These are phyloP conservation scores for Pythium brassicae DNA, from an alignment of 352 stramenopile species.

Conservation along the genomic window DNA sequence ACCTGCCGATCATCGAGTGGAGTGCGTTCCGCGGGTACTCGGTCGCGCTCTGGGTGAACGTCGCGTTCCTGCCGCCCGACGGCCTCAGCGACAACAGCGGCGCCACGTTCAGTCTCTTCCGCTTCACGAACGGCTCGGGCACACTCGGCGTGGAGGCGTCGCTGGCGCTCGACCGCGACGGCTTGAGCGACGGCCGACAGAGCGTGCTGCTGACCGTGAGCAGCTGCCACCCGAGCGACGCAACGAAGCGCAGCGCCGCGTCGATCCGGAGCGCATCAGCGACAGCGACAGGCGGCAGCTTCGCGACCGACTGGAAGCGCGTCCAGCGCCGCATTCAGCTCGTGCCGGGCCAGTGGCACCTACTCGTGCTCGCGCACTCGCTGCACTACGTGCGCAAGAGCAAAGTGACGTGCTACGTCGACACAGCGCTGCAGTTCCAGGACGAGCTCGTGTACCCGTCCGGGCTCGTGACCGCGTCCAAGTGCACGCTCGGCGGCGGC, in stretches of 20 bases:
- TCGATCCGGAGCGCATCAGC: conserved; percentile 32
- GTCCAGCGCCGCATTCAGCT: conserved; percentile 44
- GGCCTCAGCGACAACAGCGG: background rate
- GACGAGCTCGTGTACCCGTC: conserved; percentile 80
- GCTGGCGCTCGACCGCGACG: conserved; percentile 41
- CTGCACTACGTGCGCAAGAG: conserved; percentile 86
- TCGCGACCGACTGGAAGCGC: conserved; percentile 47
- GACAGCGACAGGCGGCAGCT: conserved; percentile 8
- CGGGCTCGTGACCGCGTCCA: conserved; percentile 63
- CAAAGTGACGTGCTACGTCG: conserved; percentile 70
- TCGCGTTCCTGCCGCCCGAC: conserved; percentile 23
- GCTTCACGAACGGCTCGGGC: conserved; percentile 64
- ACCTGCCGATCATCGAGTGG: conserved; percentile 78
- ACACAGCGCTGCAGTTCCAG: conserved; percentile 54
- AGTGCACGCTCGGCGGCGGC: conserved; percentile 64
- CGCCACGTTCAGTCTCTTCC: conserved; percentile 66
- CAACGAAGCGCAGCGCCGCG: conserved; percentile 22
- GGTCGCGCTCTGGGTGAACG: conserved; percentile 68
- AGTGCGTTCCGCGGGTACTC: conserved; percentile 75
- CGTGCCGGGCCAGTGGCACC: conserved; percentile 50
- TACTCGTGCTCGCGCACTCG: conserved; percentile 71
- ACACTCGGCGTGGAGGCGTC: conserved; percentile 68
- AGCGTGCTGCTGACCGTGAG: conserved; percentile 44
- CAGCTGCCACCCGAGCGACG: conserved; percentile 37
- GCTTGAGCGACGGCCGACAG: conserved; percentile 14